These are phyloP conservation scores for Hypoxylon sp. DNA, from an alignment of 2,329 filamentous ascomycete genomes.

Conservation along the genomic window DNA sequence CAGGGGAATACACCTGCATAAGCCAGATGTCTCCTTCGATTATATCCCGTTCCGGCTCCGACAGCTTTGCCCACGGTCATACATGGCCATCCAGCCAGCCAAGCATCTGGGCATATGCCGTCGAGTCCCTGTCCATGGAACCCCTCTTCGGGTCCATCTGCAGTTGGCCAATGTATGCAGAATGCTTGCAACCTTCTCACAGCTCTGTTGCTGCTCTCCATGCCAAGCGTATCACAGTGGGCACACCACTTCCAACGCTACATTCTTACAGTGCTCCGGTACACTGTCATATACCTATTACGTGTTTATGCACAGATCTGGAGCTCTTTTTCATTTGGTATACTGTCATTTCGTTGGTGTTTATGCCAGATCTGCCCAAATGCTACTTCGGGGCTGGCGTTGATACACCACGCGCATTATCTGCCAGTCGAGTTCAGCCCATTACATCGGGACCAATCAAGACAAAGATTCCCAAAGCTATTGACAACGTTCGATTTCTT, in stretches of 20 bases:
- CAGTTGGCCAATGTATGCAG: conserved; percentile 25
- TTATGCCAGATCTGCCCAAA: conserved; percentile 33
- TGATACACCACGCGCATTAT: conserved; percentile 33
- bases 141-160: conserved; percentile 40
- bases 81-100: conserved; percentile 31
- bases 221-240: conserved; percentile 9
- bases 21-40: conserved; percentile 27
- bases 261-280: conserved; percentile 13
- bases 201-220: conserved; percentile 15
- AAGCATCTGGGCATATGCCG: conserved; percentile 17
- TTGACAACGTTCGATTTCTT: conserved; percentile 33
- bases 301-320: conserved; percentile 22
- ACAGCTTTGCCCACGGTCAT: conserved; percentile 26
- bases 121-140: conserved; percentile 37
- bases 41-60: conserved; percentile 37
- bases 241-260: background rate
- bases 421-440: conserved; percentile 37
- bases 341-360: conserved; percentile 7
- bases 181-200: conserved; percentile 28
- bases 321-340: conserved; percentile 14
- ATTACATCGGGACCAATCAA: conserved; percentile 42
- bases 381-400: conserved; percentile 26
- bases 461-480: conserved; percentile 11
- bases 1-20: conserved; percentile 39
- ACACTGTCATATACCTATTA: conserved; percentile 16